Evolutionary conservation across 1,139 yeast species (phyloP).

Genomic region (Blastobotrys arbuscula): DNA sequence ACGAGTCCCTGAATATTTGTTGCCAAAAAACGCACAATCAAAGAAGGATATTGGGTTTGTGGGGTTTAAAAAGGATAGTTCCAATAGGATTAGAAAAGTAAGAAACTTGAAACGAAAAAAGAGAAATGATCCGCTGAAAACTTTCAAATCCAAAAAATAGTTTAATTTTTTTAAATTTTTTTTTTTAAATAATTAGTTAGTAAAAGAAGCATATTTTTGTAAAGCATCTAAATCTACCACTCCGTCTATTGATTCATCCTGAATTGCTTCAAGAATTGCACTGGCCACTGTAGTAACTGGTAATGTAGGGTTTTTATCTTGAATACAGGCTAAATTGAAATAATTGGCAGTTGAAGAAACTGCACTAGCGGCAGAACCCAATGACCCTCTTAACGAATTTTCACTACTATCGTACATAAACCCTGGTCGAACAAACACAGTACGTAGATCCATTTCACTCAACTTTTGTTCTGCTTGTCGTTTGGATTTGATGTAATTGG

Average conservation of each 20-base stretch:
- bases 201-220: slow-evolving; percentile 23
- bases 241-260: slow-evolving; percentile 48
- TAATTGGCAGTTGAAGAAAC: slow-evolving; percentile 17
- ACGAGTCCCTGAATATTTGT: slow-evolving; percentile 84
- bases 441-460: slow-evolving; percentile 40
- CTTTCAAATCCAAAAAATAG: slow-evolving; percentile 35
- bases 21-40: slow-evolving; percentile 49
- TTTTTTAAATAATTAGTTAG: not conserved
- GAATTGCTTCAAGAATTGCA: slow-evolving; percentile 51
- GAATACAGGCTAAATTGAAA: slow-evolving; percentile 37
- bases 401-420: slow-evolving; percentile 61
- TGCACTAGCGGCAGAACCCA: slow-evolving; percentile 12
- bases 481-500: slow-evolving; percentile 67
- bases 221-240: slow-evolving; percentile 49
- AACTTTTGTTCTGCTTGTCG: slow-evolving; percentile 68
- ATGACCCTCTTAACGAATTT: slow-evolving; percentile 14
- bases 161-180: not conserved
- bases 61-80: slow-evolving; percentile 61
- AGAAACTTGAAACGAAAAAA: slow-evolving; percentile 33
- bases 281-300: slow-evolving; percentile 66
- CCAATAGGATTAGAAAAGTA: slow-evolving; percentile 39
- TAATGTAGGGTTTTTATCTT: slow-evolving; percentile 50
- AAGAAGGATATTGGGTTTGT: slow-evolving; percentile 61
- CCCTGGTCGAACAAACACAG: slow-evolving; percentile 70
- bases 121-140: slow-evolving; percentile 68